Percentiles rank a stretch among this genome's conserved stretches.
Evolutionary conservation across 805 yeast genomes (phyloP).

Genomic region (Geotrichum ghanense): DNA sequence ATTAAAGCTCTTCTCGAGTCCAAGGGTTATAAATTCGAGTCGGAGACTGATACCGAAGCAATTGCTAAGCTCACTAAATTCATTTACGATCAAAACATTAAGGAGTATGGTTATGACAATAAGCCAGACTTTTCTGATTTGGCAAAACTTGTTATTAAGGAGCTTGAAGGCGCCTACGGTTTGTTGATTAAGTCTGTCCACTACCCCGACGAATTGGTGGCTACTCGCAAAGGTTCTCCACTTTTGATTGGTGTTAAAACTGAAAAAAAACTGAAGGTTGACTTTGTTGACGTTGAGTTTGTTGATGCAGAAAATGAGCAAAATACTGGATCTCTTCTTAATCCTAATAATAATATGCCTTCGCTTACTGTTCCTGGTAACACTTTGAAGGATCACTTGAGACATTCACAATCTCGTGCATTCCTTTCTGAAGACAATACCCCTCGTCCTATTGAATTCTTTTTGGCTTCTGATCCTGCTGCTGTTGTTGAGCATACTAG

Average conservation of each 20-base stretch:
- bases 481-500: constrained; percentile 95
- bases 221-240: constrained; percentile 98
- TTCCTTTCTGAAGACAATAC: constrained; percentile 87
- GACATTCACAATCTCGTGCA: constrained; percentile 93
- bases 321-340: background rate
- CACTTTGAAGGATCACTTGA: constrained; percentile 48
- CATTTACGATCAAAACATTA: constrained; percentile 72
- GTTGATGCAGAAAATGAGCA: constrained; percentile 37
- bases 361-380: constrained; percentile 21
- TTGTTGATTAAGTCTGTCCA: constrained; percentile 81
- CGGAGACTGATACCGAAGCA: constrained; percentile 96
- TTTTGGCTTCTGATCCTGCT: constrained; percentile 93
- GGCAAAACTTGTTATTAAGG: constrained; percentile 84
- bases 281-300: constrained; percentile 96
- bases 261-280: constrained; percentile 89
- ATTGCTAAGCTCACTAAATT: constrained; percentile 93
- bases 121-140: constrained; percentile 74
- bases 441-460: constrained; percentile 92
- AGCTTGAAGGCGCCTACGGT: constrained; percentile 97
- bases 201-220: constrained; percentile 92
- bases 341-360: constrained; percentile 4
- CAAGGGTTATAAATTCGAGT: constrained; percentile 75
- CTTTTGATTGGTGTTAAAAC: constrained; percentile 94
- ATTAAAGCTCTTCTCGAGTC: constrained; percentile 68
- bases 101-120: background rate